phyloP scores from a whole-genome alignment of 2,329 filamentous ascomycete genomes.

The Aspergillus sp. region DNA sequence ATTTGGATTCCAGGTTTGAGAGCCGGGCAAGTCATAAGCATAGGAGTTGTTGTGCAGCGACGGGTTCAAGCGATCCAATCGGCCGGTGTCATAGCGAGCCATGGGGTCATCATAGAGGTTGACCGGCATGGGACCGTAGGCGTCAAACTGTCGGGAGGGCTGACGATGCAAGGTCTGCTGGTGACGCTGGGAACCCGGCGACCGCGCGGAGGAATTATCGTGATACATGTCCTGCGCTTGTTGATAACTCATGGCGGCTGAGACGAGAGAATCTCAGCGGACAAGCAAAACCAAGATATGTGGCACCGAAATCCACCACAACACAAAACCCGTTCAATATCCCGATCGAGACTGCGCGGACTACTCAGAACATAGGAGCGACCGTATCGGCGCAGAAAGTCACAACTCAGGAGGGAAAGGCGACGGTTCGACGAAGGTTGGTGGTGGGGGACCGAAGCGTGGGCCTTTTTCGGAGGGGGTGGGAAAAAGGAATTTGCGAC shows the following conservation, averaged over 20 bases:
- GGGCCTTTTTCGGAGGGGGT: background rate
- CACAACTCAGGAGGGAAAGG: conserved; percentile 12
- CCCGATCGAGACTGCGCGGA: conserved; percentile 16
- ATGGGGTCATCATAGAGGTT: conserved; percentile 71
- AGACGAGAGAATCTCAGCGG: conserved; percentile 12
- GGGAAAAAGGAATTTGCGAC: background rate
- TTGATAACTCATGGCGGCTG: conserved; percentile 37
- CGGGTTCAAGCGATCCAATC: conserved; percentile 57
- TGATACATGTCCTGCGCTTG: conserved; percentile 57
- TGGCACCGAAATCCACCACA: conserved; percentile 29
- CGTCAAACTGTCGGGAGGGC: conserved; percentile 74
- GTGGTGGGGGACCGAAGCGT: conserved; percentile 2
- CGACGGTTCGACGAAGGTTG: conserved; percentile 2
- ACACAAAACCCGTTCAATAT: conserved; percentile 23
- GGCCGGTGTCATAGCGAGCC: conserved; percentile 54
- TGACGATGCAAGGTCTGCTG: conserved; percentile 66
- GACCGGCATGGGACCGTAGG: conserved; percentile 63
- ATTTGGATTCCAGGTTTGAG: conserved; percentile 77
- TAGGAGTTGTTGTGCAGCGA: conserved; percentile 59
- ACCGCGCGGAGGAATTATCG: conserved; percentile 68
- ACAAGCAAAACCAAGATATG: conserved; percentile 27
- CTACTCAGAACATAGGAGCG: conserved; percentile 34
- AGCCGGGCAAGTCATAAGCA: conserved; percentile 65
- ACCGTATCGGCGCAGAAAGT: conserved; percentile 15
- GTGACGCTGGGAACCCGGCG: conserved; percentile 69